Evolutionary conservation across 2,329 filamentous ascomycete species (phyloP).

Genomic region (Fusarium sp.): DNA sequence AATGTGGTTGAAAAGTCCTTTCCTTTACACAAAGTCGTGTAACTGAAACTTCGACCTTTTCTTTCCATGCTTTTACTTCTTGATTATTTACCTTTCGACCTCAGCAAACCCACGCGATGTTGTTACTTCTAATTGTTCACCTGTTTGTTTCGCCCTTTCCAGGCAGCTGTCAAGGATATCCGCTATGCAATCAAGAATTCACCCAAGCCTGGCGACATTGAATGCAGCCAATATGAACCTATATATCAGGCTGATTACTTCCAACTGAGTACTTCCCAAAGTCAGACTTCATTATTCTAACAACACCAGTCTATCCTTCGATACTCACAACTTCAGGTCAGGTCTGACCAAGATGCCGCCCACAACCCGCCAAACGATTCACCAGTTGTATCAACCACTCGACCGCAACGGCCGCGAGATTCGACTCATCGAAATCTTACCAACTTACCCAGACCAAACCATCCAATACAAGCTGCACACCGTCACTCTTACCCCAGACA

Average conservation of each 20-base stretch:
- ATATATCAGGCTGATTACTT: neutral
- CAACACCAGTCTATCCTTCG: too few species aligned
- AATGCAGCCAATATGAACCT: too few species aligned
- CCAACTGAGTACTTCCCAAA: neutral
- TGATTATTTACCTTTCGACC: too few species aligned
- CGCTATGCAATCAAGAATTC: neutral
- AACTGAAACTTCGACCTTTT: too few species aligned
- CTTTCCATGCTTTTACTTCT: too few species aligned
- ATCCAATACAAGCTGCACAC: neutral
- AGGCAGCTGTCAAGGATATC: too few species aligned
- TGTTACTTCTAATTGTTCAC: too few species aligned
- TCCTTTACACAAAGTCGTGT: too few species aligned
- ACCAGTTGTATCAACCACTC: neutral
- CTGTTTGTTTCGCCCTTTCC: neutral
- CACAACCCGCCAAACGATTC: accelerated
- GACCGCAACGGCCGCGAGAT: neutral
- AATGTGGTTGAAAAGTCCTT: neutral
- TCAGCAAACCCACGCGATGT: too few species aligned
- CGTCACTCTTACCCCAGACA: neutral
- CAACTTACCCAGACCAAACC: neutral
- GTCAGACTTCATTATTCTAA: neutral
- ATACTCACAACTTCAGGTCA: neutral
- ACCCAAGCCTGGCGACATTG: accelerated
- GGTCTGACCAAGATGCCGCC: neutral
- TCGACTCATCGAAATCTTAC: neutral